phyloP scores from a whole-genome alignment of 208 protist species.

The Acanthamoeba sp. region DNA sequence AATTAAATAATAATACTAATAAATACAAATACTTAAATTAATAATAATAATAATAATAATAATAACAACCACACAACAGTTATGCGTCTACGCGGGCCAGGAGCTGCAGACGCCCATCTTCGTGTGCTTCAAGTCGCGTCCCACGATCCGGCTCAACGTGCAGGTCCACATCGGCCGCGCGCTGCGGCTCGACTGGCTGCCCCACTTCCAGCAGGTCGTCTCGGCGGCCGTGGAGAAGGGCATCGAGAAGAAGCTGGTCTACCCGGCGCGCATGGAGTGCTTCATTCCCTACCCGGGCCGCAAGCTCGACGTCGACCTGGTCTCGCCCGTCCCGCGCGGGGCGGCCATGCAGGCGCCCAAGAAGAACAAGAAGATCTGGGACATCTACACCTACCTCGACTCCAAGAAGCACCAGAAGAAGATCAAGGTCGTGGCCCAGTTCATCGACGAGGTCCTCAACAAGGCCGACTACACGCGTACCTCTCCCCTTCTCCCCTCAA shows the following conservation, averaged over 20 bases:
- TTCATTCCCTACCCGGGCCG: constrained; percentile 41
- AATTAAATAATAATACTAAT: too few relatives aligned
- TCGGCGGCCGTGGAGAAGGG: background rate
- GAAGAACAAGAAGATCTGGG: constrained; percentile 15
- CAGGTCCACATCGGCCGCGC: constrained; percentile 17
- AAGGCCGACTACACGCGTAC: background rate
- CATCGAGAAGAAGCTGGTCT: constrained; percentile 50
- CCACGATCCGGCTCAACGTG: background rate
- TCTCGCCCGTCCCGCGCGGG: background rate
- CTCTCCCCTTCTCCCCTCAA: background rate
- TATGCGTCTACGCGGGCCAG: constrained; percentile 17
- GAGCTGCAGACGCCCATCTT: background rate
- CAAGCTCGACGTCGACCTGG: constrained; percentile 49
- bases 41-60: too few relatives aligned
- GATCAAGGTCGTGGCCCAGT: constrained; percentile 12
- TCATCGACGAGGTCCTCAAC: constrained; percentile 43
- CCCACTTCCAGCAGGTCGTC: background rate
- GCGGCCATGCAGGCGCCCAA: background rate
- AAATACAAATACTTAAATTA: too few relatives aligned
- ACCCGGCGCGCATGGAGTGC: constrained; percentile 17
- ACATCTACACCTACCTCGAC: constrained; percentile 49
- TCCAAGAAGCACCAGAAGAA: constrained; percentile 31
- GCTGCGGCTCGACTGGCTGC: constrained; percentile 29
- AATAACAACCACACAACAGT: background rate
- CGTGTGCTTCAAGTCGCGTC: constrained; percentile 19